These are phyloP conservation scores for Penicilliopsis zonata DNA, from an alignment of 495 filamentous ascomycete genomes.

Conservation along the genomic window DNA sequence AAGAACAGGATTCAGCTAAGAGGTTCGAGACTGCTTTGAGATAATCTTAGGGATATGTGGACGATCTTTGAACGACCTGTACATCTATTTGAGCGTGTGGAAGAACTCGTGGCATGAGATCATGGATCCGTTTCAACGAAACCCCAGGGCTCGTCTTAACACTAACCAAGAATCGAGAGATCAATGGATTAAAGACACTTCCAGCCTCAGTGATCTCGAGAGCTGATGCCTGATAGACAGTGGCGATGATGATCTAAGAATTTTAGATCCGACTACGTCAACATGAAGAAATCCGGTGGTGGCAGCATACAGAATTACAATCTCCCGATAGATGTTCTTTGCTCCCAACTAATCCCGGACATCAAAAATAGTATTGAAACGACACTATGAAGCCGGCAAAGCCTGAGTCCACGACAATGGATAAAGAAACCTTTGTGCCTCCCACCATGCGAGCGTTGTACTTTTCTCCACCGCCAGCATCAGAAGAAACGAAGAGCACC, in stretches of 20 bases:
- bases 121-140: background rate
- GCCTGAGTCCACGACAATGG: conserved; percentile 18
- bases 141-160: too few species aligned
- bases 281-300: conserved; percentile 5
- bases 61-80: conserved; percentile 64
- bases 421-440: conserved; percentile 21
- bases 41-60: conserved; percentile 60
- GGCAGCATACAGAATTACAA: too few species aligned
- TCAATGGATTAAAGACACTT: too few species aligned
- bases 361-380: background rate
- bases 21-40: conserved; percentile 79
- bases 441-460: conserved; percentile 30
- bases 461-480: conserved; percentile 15
- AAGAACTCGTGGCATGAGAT: conserved; percentile 16
- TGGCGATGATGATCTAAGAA: conserved; percentile 5
- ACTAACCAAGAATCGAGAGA: too few species aligned
- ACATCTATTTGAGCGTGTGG: conserved; percentile 45
- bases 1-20: conserved; percentile 57
- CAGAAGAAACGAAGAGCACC: conserved; percentile 9
- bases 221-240: background rate
- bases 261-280: conserved; percentile 11
- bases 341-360: background rate
- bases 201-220: background rate
- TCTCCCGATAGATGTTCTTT: background rate
- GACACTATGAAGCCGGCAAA: conserved; percentile 12